Conservation (phyloP, 306 rosid species). For the Ammopiptanthus mongolicus region DNA sequence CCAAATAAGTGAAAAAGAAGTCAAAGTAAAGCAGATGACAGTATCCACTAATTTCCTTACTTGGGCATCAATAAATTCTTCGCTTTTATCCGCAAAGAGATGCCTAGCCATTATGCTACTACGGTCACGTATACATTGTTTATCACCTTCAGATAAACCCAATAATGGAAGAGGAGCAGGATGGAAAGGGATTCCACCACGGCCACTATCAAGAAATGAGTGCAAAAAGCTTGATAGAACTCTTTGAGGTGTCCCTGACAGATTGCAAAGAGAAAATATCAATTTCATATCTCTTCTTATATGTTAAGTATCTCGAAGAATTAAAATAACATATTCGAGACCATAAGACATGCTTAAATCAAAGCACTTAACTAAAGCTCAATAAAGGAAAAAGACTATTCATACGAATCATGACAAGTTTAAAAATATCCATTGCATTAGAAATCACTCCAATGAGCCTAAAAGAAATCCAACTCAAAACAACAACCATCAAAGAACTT, state of each 20-base stretch:
- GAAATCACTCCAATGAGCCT: neutral
- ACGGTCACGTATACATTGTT: conserved; percentile 90
- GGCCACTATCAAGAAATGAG: conserved; percentile 88
- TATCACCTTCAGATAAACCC: conserved; percentile 94
- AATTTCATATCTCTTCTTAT: neutral
- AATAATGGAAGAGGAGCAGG: conserved; percentile 77
- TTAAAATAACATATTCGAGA: neutral
- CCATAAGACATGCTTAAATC: neutral
- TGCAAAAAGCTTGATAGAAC: conserved; percentile 86
- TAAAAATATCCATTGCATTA: neutral
- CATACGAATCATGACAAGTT: neutral
- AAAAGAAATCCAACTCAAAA: neutral
- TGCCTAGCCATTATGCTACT: conserved; percentile 99
- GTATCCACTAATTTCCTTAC: conserved; percentile 36
- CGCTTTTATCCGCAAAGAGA: conserved; percentile 88
- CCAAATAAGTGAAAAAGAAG: neutral
- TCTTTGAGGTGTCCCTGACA: conserved; percentile 90
- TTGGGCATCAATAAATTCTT: conserved; percentile 89
- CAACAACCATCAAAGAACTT: neutral
- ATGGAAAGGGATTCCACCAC: conserved; percentile 82
- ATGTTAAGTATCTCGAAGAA: neutral
- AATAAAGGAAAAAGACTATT: neutral
- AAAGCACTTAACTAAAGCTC: neutral
- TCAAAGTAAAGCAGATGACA: neutral
- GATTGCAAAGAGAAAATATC: conserved; percentile 17